These are phyloP conservation scores for Fusarium penzigii DNA, from an alignment of 2,329 filamentous ascomycete species.

Conservation along the genomic window DNA sequence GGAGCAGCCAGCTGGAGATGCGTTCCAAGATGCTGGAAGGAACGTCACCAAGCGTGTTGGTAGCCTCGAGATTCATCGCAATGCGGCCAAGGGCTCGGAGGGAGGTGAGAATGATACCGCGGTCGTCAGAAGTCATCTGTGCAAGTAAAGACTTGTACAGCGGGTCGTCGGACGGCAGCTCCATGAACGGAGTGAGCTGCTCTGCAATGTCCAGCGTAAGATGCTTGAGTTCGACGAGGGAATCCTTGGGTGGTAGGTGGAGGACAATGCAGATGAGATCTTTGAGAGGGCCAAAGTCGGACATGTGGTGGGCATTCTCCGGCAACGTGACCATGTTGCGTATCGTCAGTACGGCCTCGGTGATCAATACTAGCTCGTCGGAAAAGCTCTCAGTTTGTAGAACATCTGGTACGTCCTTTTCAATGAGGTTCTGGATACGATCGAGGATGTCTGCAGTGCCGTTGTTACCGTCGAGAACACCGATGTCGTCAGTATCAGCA, in stretches of 20 bases:
- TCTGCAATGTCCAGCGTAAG: constrained; percentile 90
- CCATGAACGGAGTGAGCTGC: constrained; percentile 80
- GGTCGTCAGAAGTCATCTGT: constrained; percentile 69
- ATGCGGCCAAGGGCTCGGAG: constrained; percentile 83
- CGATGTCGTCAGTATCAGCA: constrained; percentile 55
- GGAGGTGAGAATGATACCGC: constrained; percentile 78
- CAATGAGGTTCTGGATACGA: constrained; percentile 65
- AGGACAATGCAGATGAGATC: constrained; percentile 83
- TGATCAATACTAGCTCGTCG: constrained; percentile 73
- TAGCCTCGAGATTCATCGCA: constrained; percentile 80
- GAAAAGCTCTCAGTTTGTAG: constrained; percentile 72
- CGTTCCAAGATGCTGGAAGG: constrained; percentile 65
- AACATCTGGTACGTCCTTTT: constrained; percentile 63
- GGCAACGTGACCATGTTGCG: constrained; percentile 95
- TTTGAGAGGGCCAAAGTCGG: constrained; percentile 72
- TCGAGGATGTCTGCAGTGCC: constrained; percentile 61
- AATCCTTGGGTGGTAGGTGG: constrained; percentile 71
- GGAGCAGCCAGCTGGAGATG: constrained; percentile 71
- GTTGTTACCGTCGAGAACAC: constrained; percentile 44
- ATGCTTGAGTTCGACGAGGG: constrained; percentile 82
- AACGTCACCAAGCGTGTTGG: constrained; percentile 74
- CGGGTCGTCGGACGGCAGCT: constrained; percentile 70
- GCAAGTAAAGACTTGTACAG: constrained; percentile 74
- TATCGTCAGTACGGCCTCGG: constrained; percentile 83
- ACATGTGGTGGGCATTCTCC: constrained; percentile 83